phyloP scores from a whole-genome alignment of 2,329 filamentous ascomycete species.

The Coniochaeta hoffmannii region DNA sequence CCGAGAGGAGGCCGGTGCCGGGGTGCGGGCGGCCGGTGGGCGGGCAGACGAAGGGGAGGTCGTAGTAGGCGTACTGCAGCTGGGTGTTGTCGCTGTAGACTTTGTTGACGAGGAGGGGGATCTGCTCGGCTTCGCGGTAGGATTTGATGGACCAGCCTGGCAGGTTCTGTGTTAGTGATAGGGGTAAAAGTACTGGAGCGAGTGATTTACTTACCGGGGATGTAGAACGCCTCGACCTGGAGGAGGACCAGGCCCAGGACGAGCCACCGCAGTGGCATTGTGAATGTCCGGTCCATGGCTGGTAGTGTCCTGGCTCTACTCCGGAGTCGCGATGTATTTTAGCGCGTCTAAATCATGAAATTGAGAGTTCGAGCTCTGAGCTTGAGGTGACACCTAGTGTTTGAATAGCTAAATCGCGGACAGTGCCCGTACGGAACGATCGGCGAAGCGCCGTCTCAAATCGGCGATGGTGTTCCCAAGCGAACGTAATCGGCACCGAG shows the following conservation, averaged over 20 bases:
- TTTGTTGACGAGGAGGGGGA: constrained; percentile 87
- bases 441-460: not conserved
- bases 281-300: not conserved
- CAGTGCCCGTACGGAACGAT: not conserved
- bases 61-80: constrained; percentile 85
- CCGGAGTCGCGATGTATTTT: not conserved
- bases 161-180: not conserved
- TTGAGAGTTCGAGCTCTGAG: not conserved
- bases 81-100: constrained; percentile 85
- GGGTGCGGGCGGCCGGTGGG: constrained; percentile 60
- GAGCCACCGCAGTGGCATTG: constrained; percentile 31
- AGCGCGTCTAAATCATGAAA: not conserved
- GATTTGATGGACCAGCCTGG: constrained; percentile 74
- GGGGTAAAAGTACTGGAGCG: too few species aligned
- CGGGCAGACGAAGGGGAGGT: constrained; percentile 80
- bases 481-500: constrained; percentile 49
- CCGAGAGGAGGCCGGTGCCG: constrained; percentile 63
- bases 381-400: not conserved
- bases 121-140: constrained; percentile 67
- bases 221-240: constrained; percentile 65
- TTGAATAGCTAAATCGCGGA: not conserved
- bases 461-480: constrained; percentile 4
- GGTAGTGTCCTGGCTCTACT: not conserved
- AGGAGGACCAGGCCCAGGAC: constrained; percentile 38
- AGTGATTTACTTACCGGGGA: constrained; percentile 59